Base-by-base conservation (phyloP, 495 filamentous ascomycete genomes). In the Bathelium albidoporum region DNA sequence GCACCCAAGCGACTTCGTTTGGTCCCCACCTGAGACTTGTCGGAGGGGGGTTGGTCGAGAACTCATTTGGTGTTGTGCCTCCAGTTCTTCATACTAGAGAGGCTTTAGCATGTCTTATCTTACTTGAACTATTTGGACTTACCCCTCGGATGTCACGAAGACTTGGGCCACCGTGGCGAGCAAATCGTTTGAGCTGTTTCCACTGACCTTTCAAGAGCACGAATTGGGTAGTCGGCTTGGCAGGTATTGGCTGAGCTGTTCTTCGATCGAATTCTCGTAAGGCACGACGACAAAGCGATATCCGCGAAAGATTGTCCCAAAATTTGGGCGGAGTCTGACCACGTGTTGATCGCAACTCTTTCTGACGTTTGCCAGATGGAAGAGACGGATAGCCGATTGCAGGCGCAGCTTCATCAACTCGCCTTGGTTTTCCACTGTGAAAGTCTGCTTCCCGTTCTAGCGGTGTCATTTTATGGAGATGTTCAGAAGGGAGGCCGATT, bases 231-330 rank as follows among this genome's bases (percentile, higher is more conserved):
- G 60, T 41, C n/a, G 24, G 11, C 18, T 22, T 20, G 59, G 32
- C 28, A 64, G 60, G 44, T 32, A 55, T 2, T 55, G n/a, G 49
- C 49, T 70, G 24, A 28, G 22, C 52, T 34, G 41, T 71, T 60
- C 66, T 65, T 60, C 69, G 64, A 71, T 71, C 67, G 63, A 71
- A 67, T 43, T 71, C 69, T 63, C 55, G 43, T 26, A 71, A 61
- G 24, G 66, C 58, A 29, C 67, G 53, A 55, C 45, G 69, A 49
- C 64, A 64, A 2, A 71, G 67, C 43, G 36, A 58, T 60, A 36
- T 18, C 49, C 52, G 61, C 32, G 67, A 67, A 12, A 71, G 53
- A 32, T 64, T 69, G 45, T 71, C 69, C 67, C 69, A 71, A 59
- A 71, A 69, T 2, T 63, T 20, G 32, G 60, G 60, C 22, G 60